Conservation (phyloP, 768 basidiomycete species). For the Hebeloma cylindrosporum region DNA sequence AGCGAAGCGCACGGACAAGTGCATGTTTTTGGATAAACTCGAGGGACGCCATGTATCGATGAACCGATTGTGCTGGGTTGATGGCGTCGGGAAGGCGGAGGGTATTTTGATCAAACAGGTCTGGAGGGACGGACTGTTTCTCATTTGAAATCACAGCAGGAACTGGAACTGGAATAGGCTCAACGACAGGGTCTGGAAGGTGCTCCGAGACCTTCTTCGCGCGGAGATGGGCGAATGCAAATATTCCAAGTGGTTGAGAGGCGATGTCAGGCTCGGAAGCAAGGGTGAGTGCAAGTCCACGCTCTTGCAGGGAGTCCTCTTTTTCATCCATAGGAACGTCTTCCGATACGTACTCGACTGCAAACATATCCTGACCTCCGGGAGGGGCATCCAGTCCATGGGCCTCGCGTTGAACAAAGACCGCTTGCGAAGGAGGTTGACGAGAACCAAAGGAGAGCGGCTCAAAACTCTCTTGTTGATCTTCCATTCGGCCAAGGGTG, state of each 20-base stretch:
- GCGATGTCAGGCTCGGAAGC: slow-evolving; percentile 22
- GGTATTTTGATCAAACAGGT: slow-evolving; percentile 46
- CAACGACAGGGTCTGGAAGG: slow-evolving; percentile 4
- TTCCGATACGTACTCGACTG: not conserved
- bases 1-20: slow-evolving; percentile 52
- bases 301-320: not conserved
- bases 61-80: slow-evolving; percentile 34
- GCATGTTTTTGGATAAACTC: slow-evolving; percentile 66
- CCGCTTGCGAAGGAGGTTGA: not conserved
- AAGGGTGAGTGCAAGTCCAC: not conserved
- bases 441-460: slow-evolving; percentile 13
- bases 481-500: not conserved
- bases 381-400: not conserved
- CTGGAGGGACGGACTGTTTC: slow-evolving; percentile 36
- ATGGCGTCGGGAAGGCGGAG: slow-evolving; percentile 38
- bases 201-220: slow-evolving; percentile 32
- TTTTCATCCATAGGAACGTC: not conserved
- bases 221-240: slow-evolving; percentile 41
- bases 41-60: slow-evolving; percentile 71
- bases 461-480: slow-evolving; percentile 9
- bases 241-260: slow-evolving; percentile 33
- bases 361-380: not conserved
- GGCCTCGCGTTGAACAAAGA: not conserved
- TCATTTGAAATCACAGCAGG: not conserved
- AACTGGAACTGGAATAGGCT: not conserved